phyloP scores from a whole-genome alignment of 2,329 filamentous ascomycete species.

The Metarhizium robertsii region DNA sequence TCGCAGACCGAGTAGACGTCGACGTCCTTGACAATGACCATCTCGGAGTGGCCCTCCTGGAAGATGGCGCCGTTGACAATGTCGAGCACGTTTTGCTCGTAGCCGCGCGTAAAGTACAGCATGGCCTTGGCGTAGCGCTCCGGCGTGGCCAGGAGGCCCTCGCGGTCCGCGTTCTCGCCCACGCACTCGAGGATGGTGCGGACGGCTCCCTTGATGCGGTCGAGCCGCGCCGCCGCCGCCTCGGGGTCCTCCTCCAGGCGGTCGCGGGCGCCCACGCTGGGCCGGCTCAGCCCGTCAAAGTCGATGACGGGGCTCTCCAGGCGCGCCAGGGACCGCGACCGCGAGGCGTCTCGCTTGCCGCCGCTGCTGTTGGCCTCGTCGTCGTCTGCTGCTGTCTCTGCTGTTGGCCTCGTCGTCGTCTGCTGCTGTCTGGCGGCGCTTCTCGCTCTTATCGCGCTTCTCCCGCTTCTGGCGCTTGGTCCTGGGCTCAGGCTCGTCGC shows the following conservation, averaged over 20 bases:
- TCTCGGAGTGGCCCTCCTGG: conserved; percentile 91
- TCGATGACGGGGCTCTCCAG: background rate
- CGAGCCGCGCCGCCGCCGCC: background rate
- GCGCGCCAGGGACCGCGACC: background rate
- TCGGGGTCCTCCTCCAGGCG: background rate
- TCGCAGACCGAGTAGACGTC: conserved; percentile 93
- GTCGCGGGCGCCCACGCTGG: background rate
- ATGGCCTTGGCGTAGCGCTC: conserved; percentile 90
- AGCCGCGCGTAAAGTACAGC: conserved; percentile 93
- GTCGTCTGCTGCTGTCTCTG: background rate
- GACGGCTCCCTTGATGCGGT: conserved; percentile 39
- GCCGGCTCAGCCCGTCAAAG: background rate
- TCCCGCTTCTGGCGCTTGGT: conserved; percentile 6
- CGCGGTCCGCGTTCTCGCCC: conserved; percentile 57
- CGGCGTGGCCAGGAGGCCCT: conserved; percentile 60
- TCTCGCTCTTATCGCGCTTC: background rate
- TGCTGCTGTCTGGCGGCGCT: background rate
- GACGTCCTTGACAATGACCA: conserved; percentile 97
- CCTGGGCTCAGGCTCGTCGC: conserved; percentile 6
- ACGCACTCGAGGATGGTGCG: conserved; percentile 59
- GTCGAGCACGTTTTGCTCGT: conserved; percentile 86
- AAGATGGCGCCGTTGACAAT: conserved; percentile 93
- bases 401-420: background rate
- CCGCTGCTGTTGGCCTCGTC: background rate
- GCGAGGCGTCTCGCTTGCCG: background rate